These are phyloP conservation scores for Macaranga tanarius DNA, from an alignment of 441 rosid species.

Conservation along the genomic window DNA sequence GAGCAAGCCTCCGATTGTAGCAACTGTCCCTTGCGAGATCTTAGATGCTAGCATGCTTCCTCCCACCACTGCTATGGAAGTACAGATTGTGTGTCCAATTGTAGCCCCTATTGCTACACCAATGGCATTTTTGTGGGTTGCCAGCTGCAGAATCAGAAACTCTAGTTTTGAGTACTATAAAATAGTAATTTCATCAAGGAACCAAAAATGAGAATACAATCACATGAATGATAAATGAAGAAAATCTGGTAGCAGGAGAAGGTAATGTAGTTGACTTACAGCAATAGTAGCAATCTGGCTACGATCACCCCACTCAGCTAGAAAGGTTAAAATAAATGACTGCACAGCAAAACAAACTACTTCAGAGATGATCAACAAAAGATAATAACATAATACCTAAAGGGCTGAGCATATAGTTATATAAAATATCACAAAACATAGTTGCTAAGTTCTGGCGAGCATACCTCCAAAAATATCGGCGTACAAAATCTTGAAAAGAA, in stretches of 20 bases:
- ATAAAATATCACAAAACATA: background rate
- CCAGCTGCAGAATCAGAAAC: constrained; percentile 55
- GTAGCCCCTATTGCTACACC: constrained; percentile 97
- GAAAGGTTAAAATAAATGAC: constrained; percentile 91
- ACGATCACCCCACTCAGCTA: constrained; percentile 99
- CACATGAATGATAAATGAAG: background rate
- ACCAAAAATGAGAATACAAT: background rate
- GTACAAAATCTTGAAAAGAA: constrained; percentile 94
- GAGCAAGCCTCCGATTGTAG: constrained; percentile 85
- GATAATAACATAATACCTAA: background rate
- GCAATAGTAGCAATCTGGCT: constrained; percentile 99
- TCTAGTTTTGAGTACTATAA: background rate
- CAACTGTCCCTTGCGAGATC: constrained; percentile 94
- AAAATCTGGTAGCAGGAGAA: background rate
- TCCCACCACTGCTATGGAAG: constrained; percentile 93
- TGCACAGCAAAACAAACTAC: constrained; percentile 33
- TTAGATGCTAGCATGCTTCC: constrained; percentile 97
- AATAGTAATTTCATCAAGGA: background rate
- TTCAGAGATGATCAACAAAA: constrained; percentile 11
- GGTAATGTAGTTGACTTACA: constrained; percentile 49
- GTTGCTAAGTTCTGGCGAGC: background rate
- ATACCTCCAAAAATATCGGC: constrained; percentile 94
- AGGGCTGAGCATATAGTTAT: background rate
- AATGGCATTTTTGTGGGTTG: constrained; percentile 90
- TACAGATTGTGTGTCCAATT: constrained; percentile 67